Base-by-base conservation (phyloP, 805 yeast genomes). In the Yarrowia divulgata region DNA sequence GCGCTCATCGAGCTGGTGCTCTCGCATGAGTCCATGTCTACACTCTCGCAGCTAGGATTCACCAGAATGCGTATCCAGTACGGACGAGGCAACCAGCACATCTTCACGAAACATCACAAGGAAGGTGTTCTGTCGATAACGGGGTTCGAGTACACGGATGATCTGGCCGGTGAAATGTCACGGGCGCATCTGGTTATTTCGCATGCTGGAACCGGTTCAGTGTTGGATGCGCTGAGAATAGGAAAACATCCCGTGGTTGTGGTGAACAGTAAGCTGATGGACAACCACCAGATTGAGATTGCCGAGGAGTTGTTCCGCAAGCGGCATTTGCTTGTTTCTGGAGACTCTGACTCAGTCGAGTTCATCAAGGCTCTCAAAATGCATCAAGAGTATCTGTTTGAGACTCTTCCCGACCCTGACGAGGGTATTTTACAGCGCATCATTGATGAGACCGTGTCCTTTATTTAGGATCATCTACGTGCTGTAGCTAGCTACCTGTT, bases 151-250 rank as follows among this genome's bases (percentile, higher is more conserved):
- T 85, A 85, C 73, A 82, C 85, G 10, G 73, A 79, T 4, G 76
- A 82, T 46, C 79, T 86, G 34, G 74, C 73, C 2, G 73, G 77
- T 0, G 81, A 82, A 69, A 85, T 91, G 2, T 58, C 73, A 0
- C 46, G 75, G 1, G 81, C 88, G 1, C 86, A 87, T 64, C 73
- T 91, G 52, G 90, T 94, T 12, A 83, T 95, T 13, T 88, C 97
- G 0, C 98, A 95, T 76, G 98, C 97, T 0, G 90, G 90, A 0
- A 91, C 98, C 0, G 99, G 99, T 1, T 91, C 97, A 0, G 90
- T 94, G 8, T 77, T 95, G 35, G 99, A 94, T 74, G 83, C 90
- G 0, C 77, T 92, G 45, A 81, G 95, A 75, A 69, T 78, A 16
- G 68, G 78, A 0, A 88, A 86, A 74, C 85, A 84, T 32, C 79